These are phyloP conservation scores for Zymoseptoria tritici DNA, from an alignment of 2,329 filamentous ascomycete genomes.

Conservation along the genomic window DNA sequence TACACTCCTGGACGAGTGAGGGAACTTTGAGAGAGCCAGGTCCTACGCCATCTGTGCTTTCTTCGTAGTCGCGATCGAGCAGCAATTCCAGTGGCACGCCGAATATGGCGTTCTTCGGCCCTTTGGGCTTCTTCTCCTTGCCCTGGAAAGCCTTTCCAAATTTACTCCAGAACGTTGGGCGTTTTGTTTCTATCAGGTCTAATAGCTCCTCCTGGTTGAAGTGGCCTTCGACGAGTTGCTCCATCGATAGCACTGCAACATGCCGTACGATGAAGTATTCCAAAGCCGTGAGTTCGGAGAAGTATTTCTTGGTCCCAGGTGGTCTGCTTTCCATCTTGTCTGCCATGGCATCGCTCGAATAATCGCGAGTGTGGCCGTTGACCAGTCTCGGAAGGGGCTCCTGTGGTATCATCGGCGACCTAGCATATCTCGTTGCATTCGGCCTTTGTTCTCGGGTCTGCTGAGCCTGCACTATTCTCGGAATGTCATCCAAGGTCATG, in stretches of 20 bases:
- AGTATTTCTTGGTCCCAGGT: constrained; percentile 65
- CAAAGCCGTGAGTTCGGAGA: constrained; percentile 87
- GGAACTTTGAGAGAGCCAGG: constrained; percentile 85
- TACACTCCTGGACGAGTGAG: constrained; percentile 87
- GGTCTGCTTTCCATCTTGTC: constrained; percentile 34
- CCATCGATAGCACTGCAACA: constrained; percentile 89
- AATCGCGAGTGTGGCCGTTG: constrained; percentile 60
- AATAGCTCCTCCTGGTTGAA: constrained; percentile 93
- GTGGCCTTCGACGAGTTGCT: constrained; percentile 78
- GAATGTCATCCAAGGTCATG: constrained; percentile 90
- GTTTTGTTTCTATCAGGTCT: constrained; percentile 84
- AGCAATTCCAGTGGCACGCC: constrained; percentile 82
- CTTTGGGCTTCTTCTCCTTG: constrained; percentile 63
- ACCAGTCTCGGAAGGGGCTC: constrained; percentile 63
- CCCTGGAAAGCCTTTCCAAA: constrained; percentile 78
- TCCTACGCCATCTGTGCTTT: constrained; percentile 95
- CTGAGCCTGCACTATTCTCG: constrained; percentile 88
- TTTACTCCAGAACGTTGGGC: constrained; percentile 95
- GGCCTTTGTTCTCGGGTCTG: constrained; percentile 86
- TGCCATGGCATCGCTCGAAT: constrained; percentile 49
- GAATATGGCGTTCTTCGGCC: constrained; percentile 88
- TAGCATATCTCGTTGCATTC: constrained; percentile 67
- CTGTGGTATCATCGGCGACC: constrained; percentile 59
- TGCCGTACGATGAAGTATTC: constrained; percentile 98
- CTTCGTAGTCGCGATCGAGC: constrained; percentile 86